Percentiles rank a stretch among this genome's conserved stretches.
phyloP scores from a whole-genome alignment of 129 eudicot genomes.

The Helianthus tuberosus region DNA sequence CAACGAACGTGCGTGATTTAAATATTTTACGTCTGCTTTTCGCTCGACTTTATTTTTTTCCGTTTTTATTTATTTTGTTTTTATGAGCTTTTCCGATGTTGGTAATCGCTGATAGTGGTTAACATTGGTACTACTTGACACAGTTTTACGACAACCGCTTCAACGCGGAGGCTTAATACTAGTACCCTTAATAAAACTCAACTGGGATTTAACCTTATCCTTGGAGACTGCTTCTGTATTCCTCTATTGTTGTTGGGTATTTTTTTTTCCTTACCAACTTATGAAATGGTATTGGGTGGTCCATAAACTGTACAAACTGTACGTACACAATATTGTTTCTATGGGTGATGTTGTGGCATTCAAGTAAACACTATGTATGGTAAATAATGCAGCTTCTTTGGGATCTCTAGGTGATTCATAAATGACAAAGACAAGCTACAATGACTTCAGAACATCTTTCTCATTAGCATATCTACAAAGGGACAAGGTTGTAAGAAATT shows the following conservation, averaged over 20 bases:
- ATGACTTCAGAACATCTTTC: background rate
- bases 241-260: background rate
- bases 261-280: background rate
- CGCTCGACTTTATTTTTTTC: too few relatives aligned
- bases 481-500: background rate
- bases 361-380: background rate
- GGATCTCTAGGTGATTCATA: constrained; percentile 15
- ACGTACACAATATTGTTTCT: background rate
- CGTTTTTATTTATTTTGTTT: too few relatives aligned
- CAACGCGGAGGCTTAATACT: too few relatives aligned
- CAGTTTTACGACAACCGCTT: too few relatives aligned
- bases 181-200: background rate
- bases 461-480: background rate
- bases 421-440: constrained; percentile 11
- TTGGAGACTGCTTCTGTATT: background rate
- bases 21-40: too few relatives aligned
- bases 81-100: too few relatives aligned
- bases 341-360: background rate
- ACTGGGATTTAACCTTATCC: background rate
- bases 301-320: background rate
- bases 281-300: background rate
- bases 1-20: too few relatives aligned
- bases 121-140: too few relatives aligned
- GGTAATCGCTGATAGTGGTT: too few relatives aligned
- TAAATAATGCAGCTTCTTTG: constrained; percentile 7